phyloP scores from a whole-genome alignment of 768 basidiomycete species.

The Suillus spraguei region DNA sequence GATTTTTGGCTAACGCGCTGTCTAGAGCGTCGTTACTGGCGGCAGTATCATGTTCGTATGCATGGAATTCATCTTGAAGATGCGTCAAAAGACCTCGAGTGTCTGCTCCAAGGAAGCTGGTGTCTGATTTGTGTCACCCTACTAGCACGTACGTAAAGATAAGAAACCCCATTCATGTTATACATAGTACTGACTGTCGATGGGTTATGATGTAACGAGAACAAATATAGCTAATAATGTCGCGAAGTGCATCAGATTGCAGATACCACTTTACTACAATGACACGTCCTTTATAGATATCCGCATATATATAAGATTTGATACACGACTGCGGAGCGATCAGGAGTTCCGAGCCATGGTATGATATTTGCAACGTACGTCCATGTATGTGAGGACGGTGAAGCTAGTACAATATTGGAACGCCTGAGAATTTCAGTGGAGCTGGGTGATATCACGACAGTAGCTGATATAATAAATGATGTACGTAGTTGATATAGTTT shows the following conservation, averaged over 20 bases:
- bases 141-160: neutral
- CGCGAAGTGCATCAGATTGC: neutral
- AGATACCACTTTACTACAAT: neutral
- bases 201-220: neutral
- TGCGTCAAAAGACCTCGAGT: neutral
- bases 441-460: neutral
- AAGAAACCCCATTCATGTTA: neutral
- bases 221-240: neutral
- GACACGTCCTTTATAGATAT: neutral
- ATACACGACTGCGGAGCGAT: too few species aligned
- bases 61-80: neutral
- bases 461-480: slow-evolving; percentile 7
- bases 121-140: neutral
- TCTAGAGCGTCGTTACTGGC: neutral
- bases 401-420: neutral
- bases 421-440: slow-evolving; percentile 11
- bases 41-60: neutral
- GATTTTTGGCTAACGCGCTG: neutral
- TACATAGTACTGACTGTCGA: neutral
- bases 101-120: neutral
- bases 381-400: neutral
- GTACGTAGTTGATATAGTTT: neutral
- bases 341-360: neutral
- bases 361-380: neutral
- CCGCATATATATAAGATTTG: neutral